A percentile compares a stretch with the other conserved stretches of the same genome.
Evolutionary conservation across 768 basidiomycete species (phyloP).

Genomic region (Phylloporus sp.): DNA sequence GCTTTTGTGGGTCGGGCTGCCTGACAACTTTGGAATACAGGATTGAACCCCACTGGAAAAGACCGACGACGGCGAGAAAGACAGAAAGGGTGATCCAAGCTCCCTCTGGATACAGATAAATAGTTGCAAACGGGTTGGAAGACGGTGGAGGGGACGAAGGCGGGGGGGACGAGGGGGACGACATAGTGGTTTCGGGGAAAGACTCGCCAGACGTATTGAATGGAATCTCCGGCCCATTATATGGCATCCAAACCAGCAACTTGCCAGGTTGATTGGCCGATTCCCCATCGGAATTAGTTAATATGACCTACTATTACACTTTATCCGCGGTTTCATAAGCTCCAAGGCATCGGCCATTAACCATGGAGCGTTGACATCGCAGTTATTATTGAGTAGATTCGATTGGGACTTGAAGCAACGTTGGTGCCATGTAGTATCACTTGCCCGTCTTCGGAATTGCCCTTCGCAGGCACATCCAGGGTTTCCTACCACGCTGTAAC

Average conservation of each 20-base stretch:
- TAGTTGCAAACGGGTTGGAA: too few relatives aligned
- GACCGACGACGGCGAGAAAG: conserved; percentile 18
- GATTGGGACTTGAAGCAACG: too few relatives aligned
- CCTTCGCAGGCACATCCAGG: too few relatives aligned
- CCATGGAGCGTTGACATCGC: too few relatives aligned
- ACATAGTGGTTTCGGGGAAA: neutral
- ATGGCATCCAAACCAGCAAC: neutral
- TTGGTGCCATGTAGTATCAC: too few relatives aligned
- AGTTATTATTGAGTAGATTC: too few relatives aligned
- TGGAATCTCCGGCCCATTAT: neutral
- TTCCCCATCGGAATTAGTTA: neutral
- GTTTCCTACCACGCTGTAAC: too few relatives aligned
- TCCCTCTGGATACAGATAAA: neutral
- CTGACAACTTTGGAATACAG: conserved; percentile 18
- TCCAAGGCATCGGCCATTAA: too few relatives aligned
- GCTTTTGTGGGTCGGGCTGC: neutral
- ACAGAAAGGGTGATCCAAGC: conserved; percentile 17
- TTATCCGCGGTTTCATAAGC: neutral
- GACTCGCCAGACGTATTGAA: neutral
- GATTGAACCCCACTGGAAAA: conserved; percentile 26
- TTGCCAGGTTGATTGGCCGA: neutral
- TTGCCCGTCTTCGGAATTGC: too few relatives aligned
- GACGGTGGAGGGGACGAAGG: neutral
- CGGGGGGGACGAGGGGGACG: neutral
- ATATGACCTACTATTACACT: too few relatives aligned